Conservation (phyloP, 805 yeast species). For the Maudiozyma pseudohumilis region DNA sequence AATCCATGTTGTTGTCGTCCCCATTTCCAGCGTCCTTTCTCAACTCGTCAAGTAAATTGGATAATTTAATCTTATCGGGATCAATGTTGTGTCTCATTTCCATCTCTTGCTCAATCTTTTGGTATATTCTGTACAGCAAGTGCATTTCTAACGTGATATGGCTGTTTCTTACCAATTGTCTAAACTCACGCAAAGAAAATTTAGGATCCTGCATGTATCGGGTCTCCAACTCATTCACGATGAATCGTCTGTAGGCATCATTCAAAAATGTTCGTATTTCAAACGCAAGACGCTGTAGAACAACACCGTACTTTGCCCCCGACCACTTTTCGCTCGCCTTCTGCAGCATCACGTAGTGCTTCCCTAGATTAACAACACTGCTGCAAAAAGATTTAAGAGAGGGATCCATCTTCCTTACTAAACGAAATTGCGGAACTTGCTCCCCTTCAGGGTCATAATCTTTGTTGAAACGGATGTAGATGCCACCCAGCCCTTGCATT, state of each 20-base stretch:
- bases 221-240: conserved; percentile 40
- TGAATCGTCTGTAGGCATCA: conserved; percentile 27
- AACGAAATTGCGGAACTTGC: conserved; percentile 54
- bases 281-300: conserved; percentile 62
- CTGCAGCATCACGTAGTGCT: conserved; percentile 46
- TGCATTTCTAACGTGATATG: conserved; percentile 33
- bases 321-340: conserved; percentile 52
- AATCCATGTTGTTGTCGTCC: neutral
- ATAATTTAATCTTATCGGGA: conserved; percentile 40
- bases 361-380: conserved; percentile 52
- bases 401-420: conserved; percentile 63
- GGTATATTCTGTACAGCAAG: conserved; percentile 50
- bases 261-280: conserved; percentile 41
- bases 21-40: neutral
- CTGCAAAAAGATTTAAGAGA: conserved; percentile 62
- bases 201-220: conserved; percentile 38
- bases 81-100: conserved; percentile 30
- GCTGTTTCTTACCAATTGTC: conserved; percentile 36
- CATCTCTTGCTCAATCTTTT: conserved; percentile 40
- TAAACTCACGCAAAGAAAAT: conserved; percentile 53
- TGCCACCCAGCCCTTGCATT: conserved; percentile 67
- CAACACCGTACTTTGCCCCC: conserved; percentile 52
- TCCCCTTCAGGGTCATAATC: conserved; percentile 42
- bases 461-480: conserved; percentile 59
- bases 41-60: conserved; percentile 7